Conservation (phyloP, 768 basidiomycete genomes). For the Leucocoprinus birnbaumii region DNA sequence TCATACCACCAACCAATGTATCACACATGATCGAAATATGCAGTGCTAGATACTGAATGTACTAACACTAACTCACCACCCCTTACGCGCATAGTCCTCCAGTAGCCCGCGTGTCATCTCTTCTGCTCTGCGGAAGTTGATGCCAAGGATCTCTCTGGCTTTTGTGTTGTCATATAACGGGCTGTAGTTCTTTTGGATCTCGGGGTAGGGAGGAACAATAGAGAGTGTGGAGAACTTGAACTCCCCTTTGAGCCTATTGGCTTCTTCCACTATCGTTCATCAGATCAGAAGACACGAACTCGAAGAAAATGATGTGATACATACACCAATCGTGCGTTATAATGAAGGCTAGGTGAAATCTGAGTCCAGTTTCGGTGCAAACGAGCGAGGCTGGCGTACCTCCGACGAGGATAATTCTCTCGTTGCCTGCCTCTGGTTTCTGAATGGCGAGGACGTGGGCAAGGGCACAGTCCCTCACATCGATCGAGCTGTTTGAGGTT, state of each 20-base stretch:
- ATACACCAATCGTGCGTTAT: constrained; percentile 7
- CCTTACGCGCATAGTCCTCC: constrained; percentile 1
- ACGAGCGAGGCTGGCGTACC: neutral
- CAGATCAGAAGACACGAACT: neutral
- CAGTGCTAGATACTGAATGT: too few relatives aligned
- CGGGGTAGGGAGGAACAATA: constrained; percentile 3
- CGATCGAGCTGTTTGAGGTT: neutral
- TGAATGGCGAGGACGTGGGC: constrained; percentile 11
- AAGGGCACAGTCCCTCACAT: constrained; percentile 9
- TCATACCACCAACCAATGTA: neutral
- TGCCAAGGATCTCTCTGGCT: neutral
- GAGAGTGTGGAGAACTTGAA: neutral
- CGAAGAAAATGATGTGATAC: neutral
- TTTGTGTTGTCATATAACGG: constrained; percentile 1
- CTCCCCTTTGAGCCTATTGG: neutral
- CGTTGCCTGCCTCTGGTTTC: constrained; percentile 6
- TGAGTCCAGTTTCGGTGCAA: neutral
- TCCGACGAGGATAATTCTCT: constrained; percentile 8
- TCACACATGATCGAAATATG: too few relatives aligned
- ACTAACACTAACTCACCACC: neutral
- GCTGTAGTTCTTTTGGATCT: neutral
- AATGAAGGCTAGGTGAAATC: neutral
- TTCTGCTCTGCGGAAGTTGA: neutral
- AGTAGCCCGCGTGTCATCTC: neutral
- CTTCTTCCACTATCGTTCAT: neutral